Evolutionary conservation across 805 yeast genomes (phyloP).

Genomic region (Pichia insulana): DNA sequence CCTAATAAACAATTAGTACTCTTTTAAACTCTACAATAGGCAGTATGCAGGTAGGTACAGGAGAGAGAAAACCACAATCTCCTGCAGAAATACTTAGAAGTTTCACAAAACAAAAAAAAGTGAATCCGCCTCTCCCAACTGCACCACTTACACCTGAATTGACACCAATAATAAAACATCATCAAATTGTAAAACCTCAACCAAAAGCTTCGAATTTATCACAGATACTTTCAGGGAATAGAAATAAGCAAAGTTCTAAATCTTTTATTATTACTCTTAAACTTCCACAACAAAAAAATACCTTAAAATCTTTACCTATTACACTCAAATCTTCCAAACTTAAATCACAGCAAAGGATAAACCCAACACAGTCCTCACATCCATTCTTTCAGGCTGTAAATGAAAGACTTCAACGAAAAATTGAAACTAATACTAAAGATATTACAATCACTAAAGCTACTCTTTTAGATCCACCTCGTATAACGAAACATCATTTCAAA

Average conservation of each 20-base stretch:
- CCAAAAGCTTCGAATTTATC: not conserved
- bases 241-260: not conserved
- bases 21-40: no score
- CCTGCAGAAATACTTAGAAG: not conserved
- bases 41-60: no score
- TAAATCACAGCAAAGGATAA: not conserved
- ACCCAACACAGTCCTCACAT: slow-evolving; percentile 8
- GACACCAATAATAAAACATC: not conserved
- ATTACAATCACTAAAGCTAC: not conserved
- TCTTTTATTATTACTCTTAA: slow-evolving; percentile 4
- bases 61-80: not conserved
- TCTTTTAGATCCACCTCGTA: slow-evolving; percentile 2
- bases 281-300: not conserved
- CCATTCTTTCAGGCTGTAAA: slow-evolving; percentile 11
- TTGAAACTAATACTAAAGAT: not conserved
- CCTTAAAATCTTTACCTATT: not conserved
- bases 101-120: no score
- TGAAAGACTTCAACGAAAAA: not conserved
- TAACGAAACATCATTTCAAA: slow-evolving; percentile 6
- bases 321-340: not conserved
- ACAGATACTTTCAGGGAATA: slow-evolving; percentile 2
- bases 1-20: no score
- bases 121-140: no score
- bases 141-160: no score
- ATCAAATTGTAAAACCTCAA: slow-evolving; percentile 28